A percentile compares a stretch with the other conserved stretches of the same genome.
Evolutionary conservation across 2,329 filamentous ascomycete species (phyloP).

Genomic region (Xylariaceae sp.): DNA sequence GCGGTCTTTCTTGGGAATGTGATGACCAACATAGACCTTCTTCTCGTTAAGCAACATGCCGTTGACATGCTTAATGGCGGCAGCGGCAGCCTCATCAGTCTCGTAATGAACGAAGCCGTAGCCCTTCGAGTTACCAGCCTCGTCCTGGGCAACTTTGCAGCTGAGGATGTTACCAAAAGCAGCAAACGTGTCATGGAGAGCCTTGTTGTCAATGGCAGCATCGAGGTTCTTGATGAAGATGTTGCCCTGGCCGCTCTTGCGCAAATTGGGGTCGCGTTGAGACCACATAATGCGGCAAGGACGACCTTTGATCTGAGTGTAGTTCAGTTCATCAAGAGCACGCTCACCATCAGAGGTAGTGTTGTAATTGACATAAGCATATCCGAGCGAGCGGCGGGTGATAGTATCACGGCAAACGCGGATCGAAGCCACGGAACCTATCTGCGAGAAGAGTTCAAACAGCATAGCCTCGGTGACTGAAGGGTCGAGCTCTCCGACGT

Average conservation of each 20-base stretch:
- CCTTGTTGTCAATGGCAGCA: slow-evolving; percentile 99
- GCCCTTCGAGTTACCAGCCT: slow-evolving; percentile 93
- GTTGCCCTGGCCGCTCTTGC: slow-evolving; percentile 98
- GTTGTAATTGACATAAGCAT: slow-evolving; percentile 99
- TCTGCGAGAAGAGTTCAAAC: slow-evolving; percentile 99
- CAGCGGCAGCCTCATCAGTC: slow-evolving; percentile 92
- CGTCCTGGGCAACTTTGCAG: slow-evolving; percentile 99
- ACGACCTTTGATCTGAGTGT: slow-evolving; percentile 97
- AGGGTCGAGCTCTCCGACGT: slow-evolving; percentile 96
- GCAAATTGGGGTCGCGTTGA: slow-evolving; percentile 95
- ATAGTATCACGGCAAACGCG: slow-evolving; percentile 99
- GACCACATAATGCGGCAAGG: slow-evolving; percentile 99
- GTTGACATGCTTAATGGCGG: slow-evolving; percentile 99
- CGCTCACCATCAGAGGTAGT: slow-evolving; percentile 94
- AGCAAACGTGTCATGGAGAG: slow-evolving; percentile 97
- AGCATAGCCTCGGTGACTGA: slow-evolving; percentile 99
- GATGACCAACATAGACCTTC: slow-evolving; percentile 98
- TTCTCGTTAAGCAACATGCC: slow-evolving; percentile 99
- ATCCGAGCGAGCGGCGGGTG: slow-evolving; percentile 95
- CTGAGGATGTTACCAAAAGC: slow-evolving; percentile 98
- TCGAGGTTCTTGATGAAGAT: slow-evolving; percentile 99
- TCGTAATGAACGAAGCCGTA: slow-evolving; percentile 99
- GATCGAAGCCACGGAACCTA: slow-evolving; percentile 97
- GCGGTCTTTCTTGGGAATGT: slow-evolving; percentile 99
- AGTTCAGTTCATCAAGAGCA: slow-evolving; percentile 98